These are phyloP conservation scores for Cladosporium colombiae DNA, from an alignment of 2,329 filamentous ascomycete species.

Conservation along the genomic window DNA sequence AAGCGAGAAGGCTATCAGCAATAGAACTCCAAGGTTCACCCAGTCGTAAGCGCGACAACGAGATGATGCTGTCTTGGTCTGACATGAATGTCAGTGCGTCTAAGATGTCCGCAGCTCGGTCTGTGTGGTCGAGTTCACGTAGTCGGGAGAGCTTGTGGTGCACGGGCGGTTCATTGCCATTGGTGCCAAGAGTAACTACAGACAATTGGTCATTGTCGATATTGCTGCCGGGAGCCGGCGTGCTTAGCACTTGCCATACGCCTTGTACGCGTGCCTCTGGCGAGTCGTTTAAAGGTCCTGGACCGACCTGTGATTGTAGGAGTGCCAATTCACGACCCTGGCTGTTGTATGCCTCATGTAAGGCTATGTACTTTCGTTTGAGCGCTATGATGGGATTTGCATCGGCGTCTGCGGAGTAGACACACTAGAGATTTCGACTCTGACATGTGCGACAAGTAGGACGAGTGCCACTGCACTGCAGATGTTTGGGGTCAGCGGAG, in stretches of 20 bases:
- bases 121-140: neutral
- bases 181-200: neutral
- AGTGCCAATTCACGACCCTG: neutral
- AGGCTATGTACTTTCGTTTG: neutral
- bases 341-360: neutral
- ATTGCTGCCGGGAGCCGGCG: neutral
- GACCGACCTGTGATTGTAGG: neutral
- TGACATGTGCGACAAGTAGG: neutral
- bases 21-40: neutral
- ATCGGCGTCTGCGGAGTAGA: slow-evolving; percentile 4
- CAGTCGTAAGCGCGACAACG: slow-evolving; percentile 9
- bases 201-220: neutral
- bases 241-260: neutral
- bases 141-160: neutral
- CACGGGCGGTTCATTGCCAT: neutral
- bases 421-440: neutral
- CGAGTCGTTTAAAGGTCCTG: neutral
- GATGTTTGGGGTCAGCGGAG: neutral
- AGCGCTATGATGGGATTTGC: neutral
- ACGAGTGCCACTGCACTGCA: neutral
- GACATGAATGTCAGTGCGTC: neutral
- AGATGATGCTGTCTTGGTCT: slow-evolving; percentile 7
- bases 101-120: neutral
- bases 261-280: neutral
- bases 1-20: neutral